These are phyloP conservation scores for Aureobasidium sp. DNA, from an alignment of 2,329 filamentous ascomycete species.

Conservation along the genomic window DNA sequence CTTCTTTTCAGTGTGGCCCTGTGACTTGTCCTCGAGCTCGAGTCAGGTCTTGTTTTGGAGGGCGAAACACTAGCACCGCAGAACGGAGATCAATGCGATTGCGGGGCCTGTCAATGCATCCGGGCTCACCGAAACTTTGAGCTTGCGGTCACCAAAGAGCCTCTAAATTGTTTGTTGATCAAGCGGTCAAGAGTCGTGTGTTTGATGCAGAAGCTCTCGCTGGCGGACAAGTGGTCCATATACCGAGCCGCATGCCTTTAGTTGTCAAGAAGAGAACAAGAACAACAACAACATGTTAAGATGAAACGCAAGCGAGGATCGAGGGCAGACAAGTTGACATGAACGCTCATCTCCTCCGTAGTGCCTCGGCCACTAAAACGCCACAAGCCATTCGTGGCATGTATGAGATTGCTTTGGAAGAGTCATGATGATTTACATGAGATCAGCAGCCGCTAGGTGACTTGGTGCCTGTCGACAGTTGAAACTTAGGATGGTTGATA, in stretches of 20 bases:
- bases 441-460: background rate
- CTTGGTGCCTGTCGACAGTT: background rate
- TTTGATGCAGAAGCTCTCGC: background rate
- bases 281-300: background rate
- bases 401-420: background rate
- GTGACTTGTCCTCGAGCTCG: conserved; percentile 7
- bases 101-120: conserved; percentile 15
- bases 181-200: background rate
- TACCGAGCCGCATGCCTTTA: background rate
- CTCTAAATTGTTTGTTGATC: background rate
- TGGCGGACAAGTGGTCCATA: background rate
- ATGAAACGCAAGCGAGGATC: background rate
- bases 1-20: background rate
- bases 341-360: conserved; percentile 9
- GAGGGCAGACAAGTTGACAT: conserved; percentile 2
- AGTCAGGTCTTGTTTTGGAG: conserved; percentile 2
- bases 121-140: conserved; percentile 4
- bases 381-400: conserved; percentile 7
- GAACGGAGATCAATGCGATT: conserved; percentile 2
- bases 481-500: background rate
- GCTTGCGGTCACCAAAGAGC: background rate
- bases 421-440: background rate
- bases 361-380: conserved; percentile 8
- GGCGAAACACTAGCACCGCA: conserved; percentile 14
- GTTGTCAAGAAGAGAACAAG: background rate